phyloP scores from a whole-genome alignment of 345 rosid genomes.

The Boechera stricta region DNA sequence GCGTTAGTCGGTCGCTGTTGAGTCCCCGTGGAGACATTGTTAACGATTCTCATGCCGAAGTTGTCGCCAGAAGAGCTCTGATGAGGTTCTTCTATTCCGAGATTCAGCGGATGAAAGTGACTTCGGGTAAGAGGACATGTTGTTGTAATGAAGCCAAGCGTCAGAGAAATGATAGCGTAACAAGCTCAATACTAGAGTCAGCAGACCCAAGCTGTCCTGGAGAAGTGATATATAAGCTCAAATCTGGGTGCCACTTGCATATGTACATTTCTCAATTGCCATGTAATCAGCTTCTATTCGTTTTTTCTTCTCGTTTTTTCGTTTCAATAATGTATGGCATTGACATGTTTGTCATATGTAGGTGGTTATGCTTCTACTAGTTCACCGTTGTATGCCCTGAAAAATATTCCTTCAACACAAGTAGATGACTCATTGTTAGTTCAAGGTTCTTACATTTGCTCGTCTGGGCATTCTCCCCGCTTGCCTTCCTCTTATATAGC shows the following conservation, averaged over 20 bases:
- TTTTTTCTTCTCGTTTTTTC: not conserved
- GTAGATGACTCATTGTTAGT: constrained; percentile 20
- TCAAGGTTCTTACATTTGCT: constrained; percentile 30
- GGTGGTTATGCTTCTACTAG: constrained; percentile 73
- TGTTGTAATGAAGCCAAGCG: constrained; percentile 26
- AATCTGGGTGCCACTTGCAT: constrained; percentile 72
- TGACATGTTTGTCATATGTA: constrained; percentile 34
- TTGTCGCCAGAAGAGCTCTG: constrained; percentile 80
- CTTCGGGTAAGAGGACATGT: constrained; percentile 4
- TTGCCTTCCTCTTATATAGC: not conserved
- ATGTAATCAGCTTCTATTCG: constrained; percentile 57
- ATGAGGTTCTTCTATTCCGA: constrained; percentile 79
- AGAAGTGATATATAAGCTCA: constrained; percentile 54
- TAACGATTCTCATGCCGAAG: constrained; percentile 91
- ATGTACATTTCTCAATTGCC: constrained; percentile 90
- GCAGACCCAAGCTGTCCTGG: constrained; percentile 44
- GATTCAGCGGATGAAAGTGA: constrained; percentile 50
- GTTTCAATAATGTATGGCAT: not conserved
- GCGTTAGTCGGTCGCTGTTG: constrained; percentile 66
- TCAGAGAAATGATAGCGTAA: constrained; percentile 34
- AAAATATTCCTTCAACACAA: constrained; percentile 48
- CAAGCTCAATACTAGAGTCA: constrained; percentile 49
- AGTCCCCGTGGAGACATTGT: constrained; percentile 78
- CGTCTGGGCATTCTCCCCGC: not conserved
- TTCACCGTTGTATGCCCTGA: constrained; percentile 45